Base-by-base conservation (phyloP, 441 rosid genomes). In the Eutrema salsugineum region DNA sequence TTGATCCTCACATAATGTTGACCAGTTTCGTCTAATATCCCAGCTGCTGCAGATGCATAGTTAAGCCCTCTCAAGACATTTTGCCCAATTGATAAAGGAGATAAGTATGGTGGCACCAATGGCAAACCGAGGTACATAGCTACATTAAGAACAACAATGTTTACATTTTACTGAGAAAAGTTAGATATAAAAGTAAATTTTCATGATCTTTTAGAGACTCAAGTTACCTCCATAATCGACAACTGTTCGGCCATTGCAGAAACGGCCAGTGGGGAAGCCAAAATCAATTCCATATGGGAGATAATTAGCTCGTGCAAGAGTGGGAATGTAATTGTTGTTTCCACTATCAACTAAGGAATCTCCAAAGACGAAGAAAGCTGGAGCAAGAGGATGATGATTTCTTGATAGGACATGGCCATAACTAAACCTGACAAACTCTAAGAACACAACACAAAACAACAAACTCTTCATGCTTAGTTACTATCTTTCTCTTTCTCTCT, bases 41-140 rank as follows among this genome's bases (percentile, higher is more conserved):
- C 80, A 63, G 84, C 84, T 51, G 84, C 84, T 55, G 80, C 80
- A 50, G 84, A 81, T 53, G 81, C 78, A 71, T 78, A 75, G 80
- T 81, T 81, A 47, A 81, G 54, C 48, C 82, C 80, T 39, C 59
- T 71, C 62, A 78, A 32, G 44, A 33, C 63, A 28, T 39, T 75
- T 53, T 53, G 15, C 8, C 72, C 73, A 22, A 67, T 59, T 16
- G 80, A 75, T 17, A 64, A 39, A 38, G 80, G 75, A 71, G 80
- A 78, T 33, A 71, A 67, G 42, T 27, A 75, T 35, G 79, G 79
- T 74, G 81, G 81, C 27, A 66, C 65, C 30, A 80, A 61, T 50
- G 84, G 79, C 70, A 81, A 68, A 14, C 78, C 70, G 11, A 77
- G 73, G 63, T 71, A 71, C 44, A 14, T 65, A 35, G 80, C 80